Conservation (phyloP, 768 basidiomycete genomes). For the Tylopilus cervinicoccineus region DNA sequence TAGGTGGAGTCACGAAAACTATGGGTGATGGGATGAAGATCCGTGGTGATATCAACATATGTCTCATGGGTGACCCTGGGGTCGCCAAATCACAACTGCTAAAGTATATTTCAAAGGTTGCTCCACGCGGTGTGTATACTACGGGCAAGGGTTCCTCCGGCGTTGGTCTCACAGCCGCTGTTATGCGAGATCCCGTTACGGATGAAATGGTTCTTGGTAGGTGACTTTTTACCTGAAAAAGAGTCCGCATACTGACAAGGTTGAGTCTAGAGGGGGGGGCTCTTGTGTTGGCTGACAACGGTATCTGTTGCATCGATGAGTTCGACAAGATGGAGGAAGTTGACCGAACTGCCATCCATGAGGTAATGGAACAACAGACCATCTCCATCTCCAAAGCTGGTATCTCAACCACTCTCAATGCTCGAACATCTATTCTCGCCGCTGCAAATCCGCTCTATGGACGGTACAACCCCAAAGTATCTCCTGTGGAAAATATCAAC, state of each 20-base stretch:
- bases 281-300: conserved; percentile 97
- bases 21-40: conserved; percentile 99
- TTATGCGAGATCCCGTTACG: conserved; percentile 98
- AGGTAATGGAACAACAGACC: conserved; percentile 99
- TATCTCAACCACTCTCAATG: conserved; percentile 97
- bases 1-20: conserved; percentile 93
- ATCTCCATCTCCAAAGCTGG: conserved; percentile 99
- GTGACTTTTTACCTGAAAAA: conserved; percentile 26
- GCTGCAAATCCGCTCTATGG: conserved; percentile 98
- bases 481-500: conserved; percentile 99
- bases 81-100: conserved; percentile 96
- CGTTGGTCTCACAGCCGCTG: conserved; percentile 97
- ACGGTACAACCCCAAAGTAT: conserved; percentile 96
- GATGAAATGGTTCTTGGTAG: conserved; percentile 98
- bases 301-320: conserved; percentile 99
- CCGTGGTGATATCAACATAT: conserved; percentile 94
- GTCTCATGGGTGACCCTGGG: conserved; percentile 99
- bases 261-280: conserved; percentile 85
- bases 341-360: conserved; percentile 97
- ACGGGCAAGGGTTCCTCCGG: conserved; percentile 98
- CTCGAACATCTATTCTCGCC: conserved; percentile 94
- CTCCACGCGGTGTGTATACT: conserved; percentile 95
- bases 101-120: conserved; percentile 98
- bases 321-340: conserved; percentile 99
- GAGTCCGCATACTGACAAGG: conserved; percentile 7